Percentiles rank a stretch among this genome's conserved stretches.
Evolutionary conservation across 352 stramenopile species (phyloP).

Genomic region (Globisporangium cederbergense): DNA sequence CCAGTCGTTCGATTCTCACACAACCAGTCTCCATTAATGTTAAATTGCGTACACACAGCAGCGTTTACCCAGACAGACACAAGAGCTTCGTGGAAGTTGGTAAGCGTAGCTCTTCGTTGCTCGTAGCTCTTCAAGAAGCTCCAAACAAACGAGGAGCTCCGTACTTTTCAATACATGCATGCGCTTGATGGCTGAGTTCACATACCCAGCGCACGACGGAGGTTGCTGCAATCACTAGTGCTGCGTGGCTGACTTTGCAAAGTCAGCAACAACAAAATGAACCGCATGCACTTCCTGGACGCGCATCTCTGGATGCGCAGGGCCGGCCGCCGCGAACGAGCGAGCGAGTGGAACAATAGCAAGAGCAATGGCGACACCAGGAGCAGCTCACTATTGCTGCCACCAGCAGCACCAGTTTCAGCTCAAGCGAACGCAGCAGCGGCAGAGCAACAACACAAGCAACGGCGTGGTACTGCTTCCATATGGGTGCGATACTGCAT

Average conservation of each 20-base stretch:
- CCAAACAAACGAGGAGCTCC: too few relatives aligned
- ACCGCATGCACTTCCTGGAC: constrained; percentile 26
- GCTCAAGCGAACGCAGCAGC: not conserved
- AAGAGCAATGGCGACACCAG: not conserved
- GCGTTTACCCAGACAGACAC: not conserved
- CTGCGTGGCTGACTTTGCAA: too few relatives aligned
- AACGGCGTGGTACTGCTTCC: constrained; percentile 30
- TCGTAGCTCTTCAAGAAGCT: too few relatives aligned
- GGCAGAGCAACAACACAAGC: too few relatives aligned
- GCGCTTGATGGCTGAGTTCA: too few relatives aligned
- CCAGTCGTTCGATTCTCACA: not conserved
- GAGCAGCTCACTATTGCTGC: not conserved
- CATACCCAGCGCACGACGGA: too few relatives aligned
- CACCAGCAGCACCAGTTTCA: not conserved
- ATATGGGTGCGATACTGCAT: constrained; percentile 34
- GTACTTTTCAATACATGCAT: too few relatives aligned
- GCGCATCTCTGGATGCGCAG: constrained; percentile 30
- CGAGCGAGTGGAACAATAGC: not conserved
- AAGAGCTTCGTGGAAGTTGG: not conserved
- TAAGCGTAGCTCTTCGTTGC: too few relatives aligned
- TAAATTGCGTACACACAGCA: not conserved
- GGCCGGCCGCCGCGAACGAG: not conserved
- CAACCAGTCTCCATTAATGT: not conserved
- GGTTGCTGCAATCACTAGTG: too few relatives aligned
- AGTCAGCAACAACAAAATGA: constrained; percentile 12